Evolutionary conservation across 495 filamentous ascomycete species (phyloP).

Genomic region (Lasiosphaeriaceae sp.): DNA sequence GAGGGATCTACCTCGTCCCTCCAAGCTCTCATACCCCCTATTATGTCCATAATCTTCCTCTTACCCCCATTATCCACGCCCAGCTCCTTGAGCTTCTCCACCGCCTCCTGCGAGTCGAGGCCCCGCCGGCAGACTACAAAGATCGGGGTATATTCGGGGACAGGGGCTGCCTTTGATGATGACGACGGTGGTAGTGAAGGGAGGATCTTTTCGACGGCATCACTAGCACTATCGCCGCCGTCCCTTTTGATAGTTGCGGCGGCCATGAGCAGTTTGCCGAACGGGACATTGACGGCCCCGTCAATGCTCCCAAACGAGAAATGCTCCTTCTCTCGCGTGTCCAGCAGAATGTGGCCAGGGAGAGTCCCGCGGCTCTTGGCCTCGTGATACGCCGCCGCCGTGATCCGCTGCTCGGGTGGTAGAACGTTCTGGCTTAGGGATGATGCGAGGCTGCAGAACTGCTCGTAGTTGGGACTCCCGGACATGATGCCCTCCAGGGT

Average conservation of each 20-base stretch:
- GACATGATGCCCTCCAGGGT: slow-evolving; percentile 57
- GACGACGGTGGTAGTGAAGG: neutral
- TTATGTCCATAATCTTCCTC: slow-evolving; percentile 69
- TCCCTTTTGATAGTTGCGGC: slow-evolving; percentile 21
- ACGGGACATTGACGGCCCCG: slow-evolving; percentile 75
- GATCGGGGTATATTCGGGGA: slow-evolving; percentile 41
- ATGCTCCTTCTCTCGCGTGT: slow-evolving; percentile 79
- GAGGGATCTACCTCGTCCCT: slow-evolving; percentile 65
- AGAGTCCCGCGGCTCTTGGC: slow-evolving; percentile 23
- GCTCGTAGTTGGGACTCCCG: slow-evolving; percentile 69
- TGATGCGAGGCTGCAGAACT: slow-evolving; percentile 61
- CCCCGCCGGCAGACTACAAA: slow-evolving; percentile 83
- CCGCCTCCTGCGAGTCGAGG: slow-evolving; percentile 82
- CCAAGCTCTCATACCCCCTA: slow-evolving; percentile 83
- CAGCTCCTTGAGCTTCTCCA: slow-evolving; percentile 64
- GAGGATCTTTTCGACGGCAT: neutral
- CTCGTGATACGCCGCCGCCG: slow-evolving; percentile 50
- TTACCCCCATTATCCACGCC: slow-evolving; percentile 54
- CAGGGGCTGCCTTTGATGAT: neutral
- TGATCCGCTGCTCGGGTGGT: slow-evolving; percentile 57
- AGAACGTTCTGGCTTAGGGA: slow-evolving; percentile 23
- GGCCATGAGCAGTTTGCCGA: slow-evolving; percentile 50
- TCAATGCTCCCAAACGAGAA: slow-evolving; percentile 74
- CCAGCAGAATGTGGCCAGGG: slow-evolving; percentile 57
- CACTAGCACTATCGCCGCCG: neutral